Conservation (phyloP, 1,284 basidiomycete species). For the Pseudozyma tsukubaensis region DNA sequence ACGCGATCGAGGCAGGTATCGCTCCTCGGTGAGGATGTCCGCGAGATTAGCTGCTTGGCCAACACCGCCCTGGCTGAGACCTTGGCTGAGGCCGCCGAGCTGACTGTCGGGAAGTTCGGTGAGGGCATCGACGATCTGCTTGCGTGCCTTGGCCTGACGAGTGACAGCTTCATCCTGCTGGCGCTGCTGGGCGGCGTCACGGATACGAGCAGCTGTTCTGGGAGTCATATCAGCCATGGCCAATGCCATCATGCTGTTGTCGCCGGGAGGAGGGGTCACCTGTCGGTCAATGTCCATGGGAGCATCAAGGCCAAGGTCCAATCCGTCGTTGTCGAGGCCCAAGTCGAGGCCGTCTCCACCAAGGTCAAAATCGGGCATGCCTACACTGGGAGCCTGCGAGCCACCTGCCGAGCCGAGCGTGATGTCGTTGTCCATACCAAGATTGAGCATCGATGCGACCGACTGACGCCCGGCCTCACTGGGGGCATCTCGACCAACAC, state of each 20-base stretch:
- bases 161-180: conserved; percentile 48
- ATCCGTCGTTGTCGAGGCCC: conserved; percentile 69
- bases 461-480: conserved; percentile 48
- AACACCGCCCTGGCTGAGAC: conserved; percentile 73
- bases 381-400: conserved; percentile 43
- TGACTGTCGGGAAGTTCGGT: conserved; percentile 73
- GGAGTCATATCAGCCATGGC: conserved; percentile 71
- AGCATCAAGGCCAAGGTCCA: conserved; percentile 38
- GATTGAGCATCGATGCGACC: conserved; percentile 49
- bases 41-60: conserved; percentile 76
- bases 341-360: conserved; percentile 75
- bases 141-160: conserved; percentile 59
- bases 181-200: conserved; percentile 55
- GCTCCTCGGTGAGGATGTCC: conserved; percentile 77
- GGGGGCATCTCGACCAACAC: conserved; percentile 64
- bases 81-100: conserved; percentile 42
- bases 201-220: conserved; percentile 71
- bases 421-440: conserved; percentile 45
- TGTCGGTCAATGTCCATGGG: conserved; percentile 38
- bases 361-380: conserved; percentile 48
- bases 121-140: conserved; percentile 70
- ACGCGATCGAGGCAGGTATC: conserved; percentile 83
- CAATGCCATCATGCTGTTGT: conserved; percentile 53
- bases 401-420: conserved; percentile 42
- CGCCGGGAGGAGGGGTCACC: conserved; percentile 47